These are phyloP conservation scores for Colletotrichum lindemuthianum DNA, from an alignment of 2,329 filamentous ascomycete species.

Conservation along the genomic window DNA sequence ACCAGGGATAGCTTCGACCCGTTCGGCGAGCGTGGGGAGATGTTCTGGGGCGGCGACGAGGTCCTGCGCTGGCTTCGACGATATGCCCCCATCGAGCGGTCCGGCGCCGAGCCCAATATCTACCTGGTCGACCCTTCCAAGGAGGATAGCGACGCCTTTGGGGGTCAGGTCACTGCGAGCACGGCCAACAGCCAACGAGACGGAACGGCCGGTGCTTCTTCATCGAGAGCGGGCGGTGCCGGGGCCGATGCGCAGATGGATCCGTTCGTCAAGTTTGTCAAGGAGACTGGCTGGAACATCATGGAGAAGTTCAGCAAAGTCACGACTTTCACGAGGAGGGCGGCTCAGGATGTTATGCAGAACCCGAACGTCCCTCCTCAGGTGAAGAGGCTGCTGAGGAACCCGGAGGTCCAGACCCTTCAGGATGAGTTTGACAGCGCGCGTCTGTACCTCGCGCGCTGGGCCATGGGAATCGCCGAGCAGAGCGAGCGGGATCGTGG, in stretches of 20 bases:
- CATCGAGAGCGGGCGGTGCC: constrained; percentile 37
- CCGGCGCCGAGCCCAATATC: constrained; percentile 86
- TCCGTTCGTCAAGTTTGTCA: constrained; percentile 90
- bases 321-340: constrained; percentile 92
- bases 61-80: constrained; percentile 88
- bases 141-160: constrained; percentile 87
- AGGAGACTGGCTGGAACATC: constrained; percentile 95
- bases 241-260: constrained; percentile 82
- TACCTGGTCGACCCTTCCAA: constrained; percentile 89
- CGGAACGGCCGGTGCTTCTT: constrained; percentile 40
- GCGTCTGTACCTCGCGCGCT: constrained; percentile 90
- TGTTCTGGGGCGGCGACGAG: constrained; percentile 99
- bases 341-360: constrained; percentile 90
- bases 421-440: constrained; percentile 99
- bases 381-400: constrained; percentile 83
- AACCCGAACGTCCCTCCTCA: constrained; percentile 93
- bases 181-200: constrained; percentile 54
- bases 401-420: constrained; percentile 92
- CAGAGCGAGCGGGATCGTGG: constrained; percentile 90
- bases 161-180: constrained; percentile 65
- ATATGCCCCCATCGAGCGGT: constrained; percentile 86
- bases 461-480: constrained; percentile 99
- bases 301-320: constrained; percentile 98
- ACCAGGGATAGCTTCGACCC: constrained; percentile 89
- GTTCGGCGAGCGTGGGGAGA: constrained; percentile 83